phyloP scores from a whole-genome alignment of 352 stramenopile genomes.

The Thraustochytrium sp. region DNA sequence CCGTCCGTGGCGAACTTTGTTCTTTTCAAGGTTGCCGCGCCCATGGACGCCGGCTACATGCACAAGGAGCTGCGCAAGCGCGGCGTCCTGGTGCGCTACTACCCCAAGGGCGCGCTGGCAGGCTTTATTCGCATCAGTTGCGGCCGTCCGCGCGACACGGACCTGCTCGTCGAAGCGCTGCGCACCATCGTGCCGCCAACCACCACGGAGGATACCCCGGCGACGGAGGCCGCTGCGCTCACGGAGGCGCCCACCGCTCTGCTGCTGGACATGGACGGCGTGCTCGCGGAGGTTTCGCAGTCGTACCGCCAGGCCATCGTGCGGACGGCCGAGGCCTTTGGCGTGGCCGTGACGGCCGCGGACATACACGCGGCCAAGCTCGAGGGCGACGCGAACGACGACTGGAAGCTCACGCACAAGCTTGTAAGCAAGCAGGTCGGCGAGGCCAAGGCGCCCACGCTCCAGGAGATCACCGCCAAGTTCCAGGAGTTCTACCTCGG shows the following conservation, averaged over 20 bases:
- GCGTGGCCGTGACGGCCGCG: constrained; percentile 69
- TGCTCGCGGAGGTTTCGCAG: constrained; percentile 86
- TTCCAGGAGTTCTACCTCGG: constrained; percentile 93
- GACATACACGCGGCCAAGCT: constrained; percentile 83
- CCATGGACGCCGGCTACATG: constrained; percentile 10
- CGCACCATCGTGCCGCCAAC: neutral
- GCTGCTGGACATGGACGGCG: constrained; percentile 94
- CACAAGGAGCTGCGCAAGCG: constrained; percentile 27
- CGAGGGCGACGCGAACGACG: constrained; percentile 90
- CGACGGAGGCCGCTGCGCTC: neutral
- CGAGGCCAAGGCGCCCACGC: constrained; percentile 51
- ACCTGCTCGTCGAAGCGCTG: constrained; percentile 38
- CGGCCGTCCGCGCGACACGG: constrained; percentile 40
- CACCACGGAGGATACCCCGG: neutral
- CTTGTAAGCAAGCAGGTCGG: constrained; percentile 61
- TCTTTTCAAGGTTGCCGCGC: constrained; percentile 29
- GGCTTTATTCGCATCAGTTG: constrained; percentile 44
- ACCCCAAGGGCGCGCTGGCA: constrained; percentile 41
- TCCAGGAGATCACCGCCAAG: constrained; percentile 81
- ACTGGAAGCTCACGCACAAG: constrained; percentile 89
- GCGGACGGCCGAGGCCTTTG: constrained; percentile 75
- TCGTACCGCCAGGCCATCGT: constrained; percentile 88
- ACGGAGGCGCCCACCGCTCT: constrained; percentile 59
- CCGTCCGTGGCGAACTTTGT: constrained; percentile 48
- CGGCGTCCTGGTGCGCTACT: constrained; percentile 45